Evolutionary conservation across 495 filamentous ascomycete species (phyloP).

Genomic region (Talaromyces nanjingensis): DNA sequence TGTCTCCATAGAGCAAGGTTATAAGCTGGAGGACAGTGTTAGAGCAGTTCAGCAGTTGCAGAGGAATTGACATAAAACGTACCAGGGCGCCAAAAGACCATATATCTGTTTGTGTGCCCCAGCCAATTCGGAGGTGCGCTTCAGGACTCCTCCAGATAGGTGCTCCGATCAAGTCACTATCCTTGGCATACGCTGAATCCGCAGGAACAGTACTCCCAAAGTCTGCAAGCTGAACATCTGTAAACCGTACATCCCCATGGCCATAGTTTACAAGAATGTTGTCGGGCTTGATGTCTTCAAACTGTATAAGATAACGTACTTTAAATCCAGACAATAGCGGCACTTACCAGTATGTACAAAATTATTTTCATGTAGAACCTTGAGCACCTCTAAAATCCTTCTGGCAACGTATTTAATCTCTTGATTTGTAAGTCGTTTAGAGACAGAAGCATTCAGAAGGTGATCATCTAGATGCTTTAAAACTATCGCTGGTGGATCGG

Average conservation of each 20-base stretch:
- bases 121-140: slow-evolving; percentile 23
- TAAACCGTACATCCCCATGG: slow-evolving; percentile 24
- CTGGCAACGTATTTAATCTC: slow-evolving; percentile 38
- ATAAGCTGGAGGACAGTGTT: slow-evolving; percentile 20
- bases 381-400: slow-evolving; percentile 29
- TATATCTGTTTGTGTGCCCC: slow-evolving; percentile 34
- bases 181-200: slow-evolving; percentile 27
- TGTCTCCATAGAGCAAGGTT: slow-evolving; percentile 25
- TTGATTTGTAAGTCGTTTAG: slow-evolving; percentile 24
- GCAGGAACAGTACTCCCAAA: slow-evolving; percentile 20
- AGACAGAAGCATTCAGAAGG: slow-evolving; percentile 22
- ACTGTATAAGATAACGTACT: neutral
- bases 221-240: slow-evolving; percentile 32
- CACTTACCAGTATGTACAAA: slow-evolving; percentile 33
- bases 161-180: slow-evolving; percentile 29
- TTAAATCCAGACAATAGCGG: neutral
- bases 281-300: slow-evolving; percentile 32
- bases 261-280: slow-evolving; percentile 38
- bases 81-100: slow-evolving; percentile 36
- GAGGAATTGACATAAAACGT: slow-evolving; percentile 1
- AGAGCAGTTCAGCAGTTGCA: neutral
- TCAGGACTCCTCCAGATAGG: slow-evolving; percentile 33
- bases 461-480: slow-evolving; percentile 35
- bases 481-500: slow-evolving; percentile 34
- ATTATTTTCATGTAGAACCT: slow-evolving; percentile 28